Conservation (phyloP, 1,284 basidiomycete species). For the Papiliotrema laurentii region DNA sequence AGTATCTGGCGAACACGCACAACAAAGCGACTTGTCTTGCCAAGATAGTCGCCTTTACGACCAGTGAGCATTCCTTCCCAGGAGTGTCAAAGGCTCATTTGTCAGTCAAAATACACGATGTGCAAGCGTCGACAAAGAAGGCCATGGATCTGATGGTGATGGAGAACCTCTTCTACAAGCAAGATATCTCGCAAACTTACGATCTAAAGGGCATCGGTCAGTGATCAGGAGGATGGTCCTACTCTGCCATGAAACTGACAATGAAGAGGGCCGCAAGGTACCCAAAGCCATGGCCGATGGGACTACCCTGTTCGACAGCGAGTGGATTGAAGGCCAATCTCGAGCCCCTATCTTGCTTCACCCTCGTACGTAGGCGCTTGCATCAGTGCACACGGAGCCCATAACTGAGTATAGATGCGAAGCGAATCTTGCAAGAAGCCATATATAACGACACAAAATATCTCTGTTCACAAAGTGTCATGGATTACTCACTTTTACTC, state of each 20-base stretch:
- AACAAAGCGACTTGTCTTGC: conserved; percentile 63
- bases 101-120: conserved; percentile 61
- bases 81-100: conserved; percentile 2
- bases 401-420: conserved; percentile 52
- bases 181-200: conserved; percentile 63
- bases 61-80: conserved; percentile 36
- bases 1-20: conserved; percentile 64
- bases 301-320: conserved; percentile 67
- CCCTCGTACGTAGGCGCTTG: conserved; percentile 46
- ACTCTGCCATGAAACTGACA: neutral
- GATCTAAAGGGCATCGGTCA: conserved; percentile 76
- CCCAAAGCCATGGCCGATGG: conserved; percentile 10
- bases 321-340: conserved; percentile 74
- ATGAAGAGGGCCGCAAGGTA: conserved; percentile 41
- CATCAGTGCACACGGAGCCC: neutral
- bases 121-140: conserved; percentile 61
- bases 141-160: conserved; percentile 71
- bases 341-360: conserved; percentile 60
- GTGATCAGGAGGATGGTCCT: conserved; percentile 9
- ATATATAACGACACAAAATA: conserved; percentile 66
- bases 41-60: conserved; percentile 73
- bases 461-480: conserved; percentile 66
- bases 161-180: conserved; percentile 72
- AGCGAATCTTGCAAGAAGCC: conserved; percentile 62
- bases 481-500: conserved; percentile 68